Evolutionary conservation across 495 filamentous ascomycete genomes (phyloP).

Genomic region (Podospora conica): DNA sequence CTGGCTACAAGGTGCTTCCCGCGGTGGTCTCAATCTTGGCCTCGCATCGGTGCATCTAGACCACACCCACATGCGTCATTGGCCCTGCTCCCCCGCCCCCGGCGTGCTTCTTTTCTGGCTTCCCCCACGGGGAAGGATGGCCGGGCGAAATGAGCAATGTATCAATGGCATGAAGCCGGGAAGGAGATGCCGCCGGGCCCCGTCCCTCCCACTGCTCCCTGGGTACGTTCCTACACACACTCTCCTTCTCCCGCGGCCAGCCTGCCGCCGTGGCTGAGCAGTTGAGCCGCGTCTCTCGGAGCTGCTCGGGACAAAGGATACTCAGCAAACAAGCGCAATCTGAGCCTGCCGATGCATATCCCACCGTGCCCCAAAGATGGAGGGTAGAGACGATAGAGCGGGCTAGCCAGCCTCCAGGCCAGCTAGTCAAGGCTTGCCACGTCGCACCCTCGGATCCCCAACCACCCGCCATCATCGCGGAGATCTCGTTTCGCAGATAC

Average conservation of each 20-base stretch:
- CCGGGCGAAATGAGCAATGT: not conserved
- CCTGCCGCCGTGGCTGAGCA: not conserved
- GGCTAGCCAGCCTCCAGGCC: slow-evolving; percentile 7
- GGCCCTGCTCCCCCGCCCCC: not conserved
- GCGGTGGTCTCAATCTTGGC: not conserved
- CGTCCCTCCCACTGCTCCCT: not conserved
- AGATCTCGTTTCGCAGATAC: slow-evolving; percentile 7
- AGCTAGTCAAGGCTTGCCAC: slow-evolving; percentile 30
- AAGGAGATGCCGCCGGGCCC: not conserved
- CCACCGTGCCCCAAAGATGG: slow-evolving; percentile 5
- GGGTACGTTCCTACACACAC: not conserved
- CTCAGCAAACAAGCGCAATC: slow-evolving; percentile 6
- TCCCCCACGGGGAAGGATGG: not conserved
- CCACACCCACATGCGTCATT: not conserved
- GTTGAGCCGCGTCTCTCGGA: not conserved
- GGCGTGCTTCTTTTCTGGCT: not conserved
- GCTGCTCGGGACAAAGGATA: slow-evolving; percentile 8
- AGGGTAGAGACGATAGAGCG: slow-evolving; percentile 9
- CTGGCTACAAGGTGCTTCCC: not conserved
- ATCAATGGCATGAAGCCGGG: not conserved
- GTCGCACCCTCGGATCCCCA: slow-evolving; percentile 20
- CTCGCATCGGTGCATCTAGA: slow-evolving; percentile 2
- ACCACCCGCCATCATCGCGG: slow-evolving; percentile 15
- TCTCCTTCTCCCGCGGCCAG: not conserved
- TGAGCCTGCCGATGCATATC: slow-evolving; percentile 14